Evolutionary conservation across 306 rosid species (phyloP).

Genomic region (Canavalia gladiata): DNA sequence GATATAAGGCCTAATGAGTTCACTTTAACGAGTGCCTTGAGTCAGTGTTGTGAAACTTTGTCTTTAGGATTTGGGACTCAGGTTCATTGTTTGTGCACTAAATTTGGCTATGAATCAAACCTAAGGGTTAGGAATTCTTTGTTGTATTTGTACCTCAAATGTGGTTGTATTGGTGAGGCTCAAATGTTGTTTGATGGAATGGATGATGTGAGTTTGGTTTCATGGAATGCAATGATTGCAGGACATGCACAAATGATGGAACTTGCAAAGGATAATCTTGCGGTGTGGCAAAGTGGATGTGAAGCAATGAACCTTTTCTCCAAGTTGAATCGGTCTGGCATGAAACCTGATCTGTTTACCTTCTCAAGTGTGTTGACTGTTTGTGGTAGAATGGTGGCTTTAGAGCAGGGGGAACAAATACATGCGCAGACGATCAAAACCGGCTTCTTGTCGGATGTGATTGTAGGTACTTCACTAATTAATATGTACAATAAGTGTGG

Average conservation of each 20-base stretch:
- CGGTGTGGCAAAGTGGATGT: constrained; percentile 66
- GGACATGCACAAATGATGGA: constrained; percentile 84
- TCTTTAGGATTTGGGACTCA: constrained; percentile 70
- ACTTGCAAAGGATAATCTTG: constrained; percentile 64
- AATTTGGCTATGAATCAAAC: constrained; percentile 70
- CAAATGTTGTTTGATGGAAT: constrained; percentile 64
- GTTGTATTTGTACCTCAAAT: constrained; percentile 78
- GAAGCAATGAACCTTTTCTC: constrained; percentile 72
- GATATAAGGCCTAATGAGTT: constrained; percentile 76
- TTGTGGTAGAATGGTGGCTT: constrained; percentile 74
- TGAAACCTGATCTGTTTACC: constrained; percentile 81
- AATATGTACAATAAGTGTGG: constrained; percentile 94
- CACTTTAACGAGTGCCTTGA: constrained; percentile 72
- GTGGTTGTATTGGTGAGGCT: constrained; percentile 77
- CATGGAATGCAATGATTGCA: constrained; percentile 95
- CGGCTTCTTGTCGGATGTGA: constrained; percentile 75
- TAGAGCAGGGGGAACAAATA: constrained; percentile 86
- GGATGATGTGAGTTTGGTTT: constrained; percentile 65
- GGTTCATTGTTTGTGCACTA: constrained; percentile 66
- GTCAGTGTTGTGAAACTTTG: constrained; percentile 74
- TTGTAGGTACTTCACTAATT: constrained; percentile 75
- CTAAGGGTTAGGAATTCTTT: constrained; percentile 67
- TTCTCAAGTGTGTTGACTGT: constrained; percentile 80
- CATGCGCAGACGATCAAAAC: constrained; percentile 83
- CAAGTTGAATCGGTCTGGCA: constrained; percentile 66